phyloP scores from a whole-genome alignment of 371 early-diverging fungal genomes.

The Zopfochytrium polystomum region DNA sequence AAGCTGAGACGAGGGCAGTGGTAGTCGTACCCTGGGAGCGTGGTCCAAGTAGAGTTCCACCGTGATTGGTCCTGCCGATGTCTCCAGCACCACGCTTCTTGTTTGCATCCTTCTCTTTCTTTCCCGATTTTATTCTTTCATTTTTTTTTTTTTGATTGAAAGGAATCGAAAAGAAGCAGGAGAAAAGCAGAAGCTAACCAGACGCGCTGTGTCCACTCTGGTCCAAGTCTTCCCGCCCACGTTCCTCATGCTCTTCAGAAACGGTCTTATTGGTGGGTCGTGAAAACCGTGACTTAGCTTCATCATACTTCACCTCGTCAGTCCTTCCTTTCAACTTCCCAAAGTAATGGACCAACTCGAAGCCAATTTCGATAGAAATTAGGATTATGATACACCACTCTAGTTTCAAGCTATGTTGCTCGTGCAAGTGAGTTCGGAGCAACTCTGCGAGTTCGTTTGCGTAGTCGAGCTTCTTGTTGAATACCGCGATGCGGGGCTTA shows the following conservation, averaged over 20 bases:
- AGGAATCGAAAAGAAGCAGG: no score
- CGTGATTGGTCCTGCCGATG: constrained; percentile 38
- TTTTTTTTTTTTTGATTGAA: no score
- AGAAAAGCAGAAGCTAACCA: no score
- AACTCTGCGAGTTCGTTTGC: constrained; percentile 56
- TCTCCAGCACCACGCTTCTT: constrained; percentile 32
- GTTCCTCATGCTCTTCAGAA: no score
- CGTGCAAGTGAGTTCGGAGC: constrained; percentile 46
- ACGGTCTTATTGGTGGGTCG: no score
- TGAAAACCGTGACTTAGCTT: no score
- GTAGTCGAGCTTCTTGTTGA: constrained; percentile 60
- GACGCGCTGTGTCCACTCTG: no score
- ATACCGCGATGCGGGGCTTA: constrained; percentile 45
- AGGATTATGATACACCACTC: constrained; percentile 57
- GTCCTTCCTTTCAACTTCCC: background rate
- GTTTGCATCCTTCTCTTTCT: no score
- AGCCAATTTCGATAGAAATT: constrained; percentile 43
- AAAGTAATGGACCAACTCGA: constrained; percentile 29
- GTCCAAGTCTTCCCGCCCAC: no score
- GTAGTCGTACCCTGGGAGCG: constrained; percentile 33
- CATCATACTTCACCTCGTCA: background rate
- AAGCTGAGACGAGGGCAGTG: no score
- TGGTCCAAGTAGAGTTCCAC: constrained; percentile 53
- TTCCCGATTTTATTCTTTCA: no score
- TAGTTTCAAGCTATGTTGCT: constrained; percentile 49